A percentile compares a stretch with the other conserved stretches of the same genome.
Conservation (phyloP, 768 basidiomycete species). For the Lactarius hengduanensis region DNA sequence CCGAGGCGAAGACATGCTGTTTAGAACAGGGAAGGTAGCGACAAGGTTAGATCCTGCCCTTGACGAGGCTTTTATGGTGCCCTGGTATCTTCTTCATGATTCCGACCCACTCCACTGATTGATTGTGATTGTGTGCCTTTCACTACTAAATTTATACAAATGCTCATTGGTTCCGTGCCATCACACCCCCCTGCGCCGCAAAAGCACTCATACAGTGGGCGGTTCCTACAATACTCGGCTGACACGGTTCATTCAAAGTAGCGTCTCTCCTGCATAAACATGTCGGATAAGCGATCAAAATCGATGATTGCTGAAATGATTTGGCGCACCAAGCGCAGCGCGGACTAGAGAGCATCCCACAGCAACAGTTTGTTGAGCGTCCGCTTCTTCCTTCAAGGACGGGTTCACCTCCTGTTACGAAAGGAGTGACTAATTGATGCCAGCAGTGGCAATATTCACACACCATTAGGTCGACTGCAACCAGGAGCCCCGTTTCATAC, state of each 20-base stretch:
- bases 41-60: neutral
- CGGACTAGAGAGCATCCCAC: slow-evolving; percentile 86
- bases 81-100: neutral
- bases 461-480: slow-evolving; percentile 93
- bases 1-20: slow-evolving; percentile 29
- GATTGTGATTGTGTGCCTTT: neutral
- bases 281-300: neutral
- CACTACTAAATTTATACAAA: slow-evolving; percentile 11
- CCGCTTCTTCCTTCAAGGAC: slow-evolving; percentile 71
- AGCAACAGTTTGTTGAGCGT: slow-evolving; percentile 84
- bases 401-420: slow-evolving; percentile 87
- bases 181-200: neutral
- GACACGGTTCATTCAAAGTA: slow-evolving; percentile 26
- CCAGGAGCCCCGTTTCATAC: slow-evolving; percentile 88
- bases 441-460: slow-evolving; percentile 29
- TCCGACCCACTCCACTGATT: neutral
- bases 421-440: slow-evolving; percentile 16
- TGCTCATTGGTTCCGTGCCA: slow-evolving; percentile 6
- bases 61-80: neutral
- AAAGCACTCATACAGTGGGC: neutral
- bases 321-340: slow-evolving; percentile 68
- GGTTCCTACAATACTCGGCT: neutral
- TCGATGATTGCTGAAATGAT: neutral
- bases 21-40: neutral
- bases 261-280: slow-evolving; percentile 30